Conservation (phyloP, 495 filamentous ascomycete genomes). For the Antarctomyces pellizariae region DNA sequence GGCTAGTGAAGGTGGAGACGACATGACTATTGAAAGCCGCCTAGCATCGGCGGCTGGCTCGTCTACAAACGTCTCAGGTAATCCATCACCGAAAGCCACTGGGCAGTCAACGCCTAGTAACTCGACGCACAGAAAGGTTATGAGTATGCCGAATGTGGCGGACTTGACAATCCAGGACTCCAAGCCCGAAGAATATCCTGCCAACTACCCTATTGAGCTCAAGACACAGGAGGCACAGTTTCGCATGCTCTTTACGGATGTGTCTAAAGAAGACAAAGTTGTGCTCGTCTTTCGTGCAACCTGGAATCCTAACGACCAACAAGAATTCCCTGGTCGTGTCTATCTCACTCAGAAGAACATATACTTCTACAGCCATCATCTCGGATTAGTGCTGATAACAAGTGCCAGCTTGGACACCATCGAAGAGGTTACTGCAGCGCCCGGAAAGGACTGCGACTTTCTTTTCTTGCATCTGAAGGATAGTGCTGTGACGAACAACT, state of each 20-base stretch:
- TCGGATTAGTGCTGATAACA: conserved; percentile 75
- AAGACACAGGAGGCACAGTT: conserved; percentile 85
- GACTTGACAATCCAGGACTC: too few species aligned
- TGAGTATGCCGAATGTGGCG: too few species aligned
- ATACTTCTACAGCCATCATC: conserved; percentile 88
- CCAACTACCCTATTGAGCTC: conserved; percentile 61
- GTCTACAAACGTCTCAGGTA: conserved; percentile 6
- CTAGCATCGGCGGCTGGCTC: conserved; percentile 3
- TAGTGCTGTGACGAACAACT: conserved; percentile 25
- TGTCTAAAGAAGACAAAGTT: conserved; percentile 46
- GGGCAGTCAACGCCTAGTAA: conserved; percentile 1
- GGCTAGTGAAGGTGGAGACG: conserved; percentile 7
- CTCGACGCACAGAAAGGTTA: conserved; percentile 47
- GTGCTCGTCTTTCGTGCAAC: conserved; percentile 41
- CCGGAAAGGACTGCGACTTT: conserved; percentile 80
- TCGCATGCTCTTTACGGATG: conserved; percentile 65
- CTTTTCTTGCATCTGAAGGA: conserved; percentile 66
- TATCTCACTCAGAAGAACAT: conserved; percentile 71
- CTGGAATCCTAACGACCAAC: conserved; percentile 47
- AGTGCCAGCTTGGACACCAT: conserved; percentile 48
- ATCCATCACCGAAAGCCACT: conserved; percentile 3
- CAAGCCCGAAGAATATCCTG: conserved; percentile 38
- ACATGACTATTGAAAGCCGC: conserved; percentile 7
- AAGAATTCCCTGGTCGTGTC: conserved; percentile 67
- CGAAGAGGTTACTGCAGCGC: conserved; percentile 69